Base-by-base conservation (phyloP, 2,329 filamentous ascomycete species). In the Scedosporium boydii region DNA sequence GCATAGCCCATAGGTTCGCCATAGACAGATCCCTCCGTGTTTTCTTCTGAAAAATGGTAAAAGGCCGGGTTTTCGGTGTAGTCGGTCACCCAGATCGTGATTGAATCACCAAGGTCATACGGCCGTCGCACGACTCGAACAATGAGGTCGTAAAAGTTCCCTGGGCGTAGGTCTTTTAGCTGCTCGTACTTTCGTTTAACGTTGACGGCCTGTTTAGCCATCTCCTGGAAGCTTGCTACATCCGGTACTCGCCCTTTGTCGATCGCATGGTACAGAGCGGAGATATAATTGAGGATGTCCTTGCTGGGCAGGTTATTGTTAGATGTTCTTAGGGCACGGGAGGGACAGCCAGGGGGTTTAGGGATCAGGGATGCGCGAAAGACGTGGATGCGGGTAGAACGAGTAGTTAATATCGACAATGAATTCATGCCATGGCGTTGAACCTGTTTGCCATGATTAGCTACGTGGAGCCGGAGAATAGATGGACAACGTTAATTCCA, bases 41-140 rank as follows among this genome's bases (percentile, higher is more conserved):
- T 71, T 4, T 26, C 14, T 23, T 62, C 60, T 44, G 64, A 66
- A 62, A 67, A 85, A 42, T 85, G 73, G 66, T 81, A 87, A 63
- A 97, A 86, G 1, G 69, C 64, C 0, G 78, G 69, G 68, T 97
- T 91, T 59, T 83, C 76, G 0, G 91, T 96, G 72, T 93, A 96
- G 73, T 97, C 93, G 0, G 90, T 89, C 18, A 96, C 76, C 77
- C 92, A 92, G 0, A 96, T 66, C 4, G 85, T 83, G 12, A 83
- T 74, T 63, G 74, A 82, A 27, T 81, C 78, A 23, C 70, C 69
- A 6, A 67, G 21, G 34, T 78, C 74, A 53, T 72, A 78, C 0
- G 82, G 81, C 2, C 77, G 73, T 56, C 72, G 78, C 57, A 92
- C 81, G 2, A 96, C 84, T 69, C 93, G 82, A 1, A 83, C 91